phyloP scores from a whole-genome alignment of 805 yeast genomes.

The Hanseniaspora mollemarum region DNA sequence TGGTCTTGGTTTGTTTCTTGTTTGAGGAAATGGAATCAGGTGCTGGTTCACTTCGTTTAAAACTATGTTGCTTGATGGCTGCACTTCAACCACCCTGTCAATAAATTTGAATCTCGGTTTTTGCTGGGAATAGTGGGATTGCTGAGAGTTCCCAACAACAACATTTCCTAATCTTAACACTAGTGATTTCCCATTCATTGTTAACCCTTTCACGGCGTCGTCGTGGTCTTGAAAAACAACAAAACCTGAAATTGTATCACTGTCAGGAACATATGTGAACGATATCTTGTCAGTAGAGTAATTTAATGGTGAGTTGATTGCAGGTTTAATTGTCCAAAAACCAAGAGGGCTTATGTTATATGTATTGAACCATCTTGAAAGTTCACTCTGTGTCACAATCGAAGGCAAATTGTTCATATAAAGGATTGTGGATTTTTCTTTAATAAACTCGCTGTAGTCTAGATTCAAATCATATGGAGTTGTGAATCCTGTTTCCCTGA shows the following conservation, averaged over 20 bases:
- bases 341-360: constrained; percentile 78
- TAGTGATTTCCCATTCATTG: constrained; percentile 60
- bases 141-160: constrained; percentile 31
- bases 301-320: constrained; percentile 26
- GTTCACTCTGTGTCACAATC: constrained; percentile 81
- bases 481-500: constrained; percentile 41
- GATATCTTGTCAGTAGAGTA: constrained; percentile 16
- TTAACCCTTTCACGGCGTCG: constrained; percentile 67
- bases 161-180: constrained; percentile 20
- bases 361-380: constrained; percentile 84
- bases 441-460: constrained; percentile 54
- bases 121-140: constrained; percentile 21
- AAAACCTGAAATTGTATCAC: constrained; percentile 58
- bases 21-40: constrained; percentile 71
- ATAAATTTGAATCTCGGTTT: constrained; percentile 23
- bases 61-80: constrained; percentile 69
- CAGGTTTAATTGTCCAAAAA: constrained; percentile 73
- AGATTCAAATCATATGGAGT: constrained; percentile 68
- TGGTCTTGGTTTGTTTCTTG: constrained; percentile 82
- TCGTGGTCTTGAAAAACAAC: constrained; percentile 77
- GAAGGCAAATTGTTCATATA: constrained; percentile 68
- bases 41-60: constrained; percentile 75
- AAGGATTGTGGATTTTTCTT: constrained; percentile 67
- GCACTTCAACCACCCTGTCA: constrained; percentile 70
- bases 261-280: constrained; percentile 32